phyloP scores from a whole-genome alignment of 371 early-diverging fungal genomes.

The Thermomucor indicae-seudaticae region DNA sequence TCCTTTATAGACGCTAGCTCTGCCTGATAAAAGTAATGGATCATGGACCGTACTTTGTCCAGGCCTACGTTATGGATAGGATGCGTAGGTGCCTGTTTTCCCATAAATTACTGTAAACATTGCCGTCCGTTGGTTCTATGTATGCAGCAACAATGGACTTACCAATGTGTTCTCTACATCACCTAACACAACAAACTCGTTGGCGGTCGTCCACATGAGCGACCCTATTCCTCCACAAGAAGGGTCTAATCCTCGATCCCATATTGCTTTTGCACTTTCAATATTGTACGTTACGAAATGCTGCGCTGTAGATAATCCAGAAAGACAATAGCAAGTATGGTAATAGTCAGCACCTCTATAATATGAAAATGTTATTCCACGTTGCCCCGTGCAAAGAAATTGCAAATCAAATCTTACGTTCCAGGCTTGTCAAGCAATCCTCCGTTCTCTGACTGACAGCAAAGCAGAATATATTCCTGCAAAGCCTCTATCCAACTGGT shows the following conservation, averaged over 20 bases:
- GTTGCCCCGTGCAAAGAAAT: background rate
- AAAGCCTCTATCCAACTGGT: constrained; percentile 52
- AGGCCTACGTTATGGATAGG: constrained; percentile 58
- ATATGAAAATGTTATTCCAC: background rate
- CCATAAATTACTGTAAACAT: background rate
- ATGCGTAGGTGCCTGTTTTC: constrained; percentile 45
- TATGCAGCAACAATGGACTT: constrained; percentile 8
- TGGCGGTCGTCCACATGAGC: constrained; percentile 29
- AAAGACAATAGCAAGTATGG: constrained; percentile 93
- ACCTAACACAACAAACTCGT: constrained; percentile 46
- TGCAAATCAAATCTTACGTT: constrained; percentile 46
- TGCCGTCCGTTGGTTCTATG: constrained; percentile 5
- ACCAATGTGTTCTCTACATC: constrained; percentile 53
- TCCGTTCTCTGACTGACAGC: constrained; percentile 79
- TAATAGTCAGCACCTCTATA: constrained; percentile 80
- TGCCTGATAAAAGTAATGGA: constrained; percentile 41
- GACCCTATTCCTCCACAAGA: constrained; percentile 28
- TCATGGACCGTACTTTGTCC: constrained; percentile 31
- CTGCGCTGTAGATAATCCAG: constrained; percentile 76
- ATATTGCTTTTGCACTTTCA: constrained; percentile 8
- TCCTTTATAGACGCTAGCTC: constrained; percentile 12
- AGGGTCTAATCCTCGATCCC: constrained; percentile 24
- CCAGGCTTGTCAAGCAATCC: constrained; percentile 93
- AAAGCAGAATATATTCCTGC: constrained; percentile 82
- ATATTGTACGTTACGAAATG: constrained; percentile 35